Conservation (phyloP, 202 grass and related monocot species). For the Eragrostis tef region DNA sequence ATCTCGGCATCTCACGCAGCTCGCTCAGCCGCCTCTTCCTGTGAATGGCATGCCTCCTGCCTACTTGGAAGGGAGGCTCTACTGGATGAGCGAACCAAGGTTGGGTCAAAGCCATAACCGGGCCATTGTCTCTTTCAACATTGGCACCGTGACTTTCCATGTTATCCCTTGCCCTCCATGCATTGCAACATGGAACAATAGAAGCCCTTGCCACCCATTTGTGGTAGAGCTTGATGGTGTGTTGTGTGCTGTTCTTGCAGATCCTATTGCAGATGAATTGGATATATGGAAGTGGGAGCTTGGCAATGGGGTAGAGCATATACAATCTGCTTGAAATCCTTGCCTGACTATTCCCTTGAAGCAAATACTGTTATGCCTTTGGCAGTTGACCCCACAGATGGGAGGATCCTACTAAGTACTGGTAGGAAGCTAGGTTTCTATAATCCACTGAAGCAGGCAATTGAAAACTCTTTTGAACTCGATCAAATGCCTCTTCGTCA, state of each 20-base stretch:
- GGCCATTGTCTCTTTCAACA: not conserved
- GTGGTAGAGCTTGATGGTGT: conserved; percentile 22
- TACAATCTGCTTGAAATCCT: not conserved
- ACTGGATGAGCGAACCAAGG: conserved; percentile 50
- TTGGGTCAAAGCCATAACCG: not conserved
- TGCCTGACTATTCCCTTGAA: not conserved
- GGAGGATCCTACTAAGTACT: not conserved
- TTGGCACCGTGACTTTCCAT: not conserved
- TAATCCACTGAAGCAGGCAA: not conserved
- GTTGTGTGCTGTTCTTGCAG: conserved; percentile 30
- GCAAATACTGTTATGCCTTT: not conserved
- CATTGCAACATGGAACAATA: not conserved
- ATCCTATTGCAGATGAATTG: not conserved
- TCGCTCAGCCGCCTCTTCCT: conserved; percentile 1
- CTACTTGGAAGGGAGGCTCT: conserved; percentile 28
- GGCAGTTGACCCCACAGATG: not conserved
- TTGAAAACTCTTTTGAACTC: not conserved
- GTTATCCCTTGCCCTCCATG: conserved; percentile 27
- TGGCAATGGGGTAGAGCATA: conserved; percentile 12
- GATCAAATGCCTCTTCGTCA: not conserved
- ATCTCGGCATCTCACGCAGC: not conserved
- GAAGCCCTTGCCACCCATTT: not conserved
- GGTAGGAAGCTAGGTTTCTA: conserved; percentile 1
- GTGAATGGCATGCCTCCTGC: conserved; percentile 35
- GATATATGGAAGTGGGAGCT: conserved; percentile 22